Base-by-base conservation (phyloP, 352 stramenopile species). In the Globisporangium radiosum region DNA sequence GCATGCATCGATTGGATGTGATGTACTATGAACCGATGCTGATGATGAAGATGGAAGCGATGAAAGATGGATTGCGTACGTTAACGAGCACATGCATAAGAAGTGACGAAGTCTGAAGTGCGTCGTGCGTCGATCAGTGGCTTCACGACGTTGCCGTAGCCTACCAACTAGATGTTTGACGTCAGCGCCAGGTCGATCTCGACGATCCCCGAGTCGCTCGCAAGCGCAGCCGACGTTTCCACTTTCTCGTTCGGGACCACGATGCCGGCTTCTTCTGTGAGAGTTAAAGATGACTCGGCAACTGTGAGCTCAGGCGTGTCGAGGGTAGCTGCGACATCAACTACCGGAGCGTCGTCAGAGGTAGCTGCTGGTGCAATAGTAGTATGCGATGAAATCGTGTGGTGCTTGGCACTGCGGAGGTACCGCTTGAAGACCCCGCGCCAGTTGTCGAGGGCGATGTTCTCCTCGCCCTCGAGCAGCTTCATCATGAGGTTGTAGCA, bases 391-490 rank as follows among this genome's bases (percentile, higher is more conserved):
- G 45, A 17, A 15, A 49, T 49, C 13, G 13, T 11, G 8, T 49
- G 45, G 45, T 15, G 45, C 45, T 49, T 49, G 45, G 45, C 51
- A 8, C 19, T 47, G 11, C 40, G 56, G 8, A 62, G n/a, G 11
- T 45, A 49, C 38, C 38, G 47, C 39, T 62, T 62, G 44, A 71
- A 72, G n/a, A 53, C 64, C 5, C 44, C 19, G 50, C 57, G 62
- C 69, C 68, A 75, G 36, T 60, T 37, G 8, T 49, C 13, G 15
- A 75, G 11, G 2, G 52, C 45, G 57, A 75, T 72, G 5, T n/a
- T 39, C 56, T 64, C 59, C 6, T n/a, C 37, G 2, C 69, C 66
- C 0, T 10, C 25, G 5, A 56, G 17, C 7, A 73, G 43, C 17
- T 66, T 53, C 54, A 68, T 59, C 4, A 74, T 15, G 33, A 55